Evolutionary conservation across 148 eudicot species (phyloP).

Genomic region (Rhododendron kiyosumense): DNA sequence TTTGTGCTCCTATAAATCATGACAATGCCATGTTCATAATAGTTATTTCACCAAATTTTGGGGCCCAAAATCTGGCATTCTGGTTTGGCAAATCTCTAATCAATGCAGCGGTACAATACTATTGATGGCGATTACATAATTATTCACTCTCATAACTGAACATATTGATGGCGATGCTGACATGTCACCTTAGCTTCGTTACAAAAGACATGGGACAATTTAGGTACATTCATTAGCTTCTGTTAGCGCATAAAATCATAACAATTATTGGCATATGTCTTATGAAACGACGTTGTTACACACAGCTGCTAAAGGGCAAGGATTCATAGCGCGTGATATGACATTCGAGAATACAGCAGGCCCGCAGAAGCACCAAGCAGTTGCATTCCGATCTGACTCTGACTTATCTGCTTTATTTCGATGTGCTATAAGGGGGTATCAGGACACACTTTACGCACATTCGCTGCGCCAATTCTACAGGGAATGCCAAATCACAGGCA

Average conservation of each 20-base stretch:
- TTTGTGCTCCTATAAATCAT: neutral
- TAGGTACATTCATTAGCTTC: neutral
- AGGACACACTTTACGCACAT: conserved; percentile 87
- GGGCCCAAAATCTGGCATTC: neutral
- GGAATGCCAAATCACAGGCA: conserved; percentile 78
- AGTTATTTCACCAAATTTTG: neutral
- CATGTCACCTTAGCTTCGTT: neutral
- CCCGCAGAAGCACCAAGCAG: conserved; percentile 80
- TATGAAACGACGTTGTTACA: neutral
- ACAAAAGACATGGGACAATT: neutral
- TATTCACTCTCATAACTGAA: neutral
- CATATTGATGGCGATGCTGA: neutral
- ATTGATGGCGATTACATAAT: neutral
- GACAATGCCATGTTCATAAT: neutral
- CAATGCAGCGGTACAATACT: neutral
- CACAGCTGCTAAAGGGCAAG: conserved; percentile 60
- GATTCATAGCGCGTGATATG: conserved; percentile 75
- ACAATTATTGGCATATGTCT: neutral
- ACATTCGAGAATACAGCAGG: conserved; percentile 90
- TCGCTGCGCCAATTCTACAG: conserved; percentile 72
- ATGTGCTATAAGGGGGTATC: conserved; percentile 52
- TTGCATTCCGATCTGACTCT: conserved; percentile 76
- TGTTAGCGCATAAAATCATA: neutral
- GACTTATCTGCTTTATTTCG: conserved; percentile 71
- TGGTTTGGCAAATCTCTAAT: neutral